Conservation (phyloP, 2,329 filamentous ascomycete species). For the Cercospora zeina region DNA sequence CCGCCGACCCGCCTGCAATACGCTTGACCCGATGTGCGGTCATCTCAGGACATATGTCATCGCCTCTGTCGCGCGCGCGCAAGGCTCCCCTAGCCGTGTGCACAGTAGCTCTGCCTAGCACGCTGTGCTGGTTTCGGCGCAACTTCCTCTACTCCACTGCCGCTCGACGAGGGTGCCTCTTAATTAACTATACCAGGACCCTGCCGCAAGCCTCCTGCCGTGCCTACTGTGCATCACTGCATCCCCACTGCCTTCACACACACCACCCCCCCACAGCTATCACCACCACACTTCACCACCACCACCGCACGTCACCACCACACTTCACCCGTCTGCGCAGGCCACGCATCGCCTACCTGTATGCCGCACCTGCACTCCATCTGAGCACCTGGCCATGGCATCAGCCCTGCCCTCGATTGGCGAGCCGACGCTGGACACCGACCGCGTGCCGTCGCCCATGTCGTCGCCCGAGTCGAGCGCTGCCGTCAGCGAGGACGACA, state of each 20-base stretch:
- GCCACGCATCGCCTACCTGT: not conserved
- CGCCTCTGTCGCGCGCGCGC: not conserved
- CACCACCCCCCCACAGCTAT: no score
- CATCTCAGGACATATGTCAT: constrained; percentile 2
- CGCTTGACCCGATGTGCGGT: not conserved
- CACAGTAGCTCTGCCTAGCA: not conserved
- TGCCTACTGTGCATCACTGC: not conserved
- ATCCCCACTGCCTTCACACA: no score
- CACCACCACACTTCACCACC: no score
- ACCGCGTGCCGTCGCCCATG: constrained; percentile 24
- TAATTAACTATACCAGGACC: not conserved
- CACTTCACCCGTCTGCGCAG: not conserved
- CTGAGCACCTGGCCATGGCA: constrained; percentile 24
- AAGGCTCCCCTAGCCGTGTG: not conserved
- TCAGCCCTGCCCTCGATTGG: constrained; percentile 32
- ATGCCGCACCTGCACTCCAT: not conserved
- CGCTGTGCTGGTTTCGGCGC: not conserved
- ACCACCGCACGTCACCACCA: not conserved
- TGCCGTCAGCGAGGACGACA: constrained; percentile 39
- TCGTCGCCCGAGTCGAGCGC: constrained; percentile 37
- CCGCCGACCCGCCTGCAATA: constrained; percentile 2
- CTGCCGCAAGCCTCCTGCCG: not conserved
- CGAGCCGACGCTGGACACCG: constrained; percentile 27
- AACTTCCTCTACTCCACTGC: not conserved
- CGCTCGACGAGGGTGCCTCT: not conserved